Base-by-base conservation (phyloP, 176 grass and related monocot genomes). In the Bothriochloa decipiens region DNA sequence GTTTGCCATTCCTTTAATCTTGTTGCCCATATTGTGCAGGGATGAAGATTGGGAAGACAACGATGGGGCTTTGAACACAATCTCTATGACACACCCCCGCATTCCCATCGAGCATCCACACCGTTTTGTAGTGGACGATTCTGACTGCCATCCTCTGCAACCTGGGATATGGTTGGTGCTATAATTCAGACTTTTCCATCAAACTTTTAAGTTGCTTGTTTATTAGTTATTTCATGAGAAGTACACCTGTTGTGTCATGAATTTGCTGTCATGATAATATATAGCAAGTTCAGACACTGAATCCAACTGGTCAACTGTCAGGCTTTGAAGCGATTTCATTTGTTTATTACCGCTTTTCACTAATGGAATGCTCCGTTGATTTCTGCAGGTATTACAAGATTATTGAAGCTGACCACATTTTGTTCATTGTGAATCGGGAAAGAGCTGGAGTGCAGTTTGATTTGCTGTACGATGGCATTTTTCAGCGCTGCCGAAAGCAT, bases 31-130 rank as follows among this genome's bases (percentile, higher is more conserved):
- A 71, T 11, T 85, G 75, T 41, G 20, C 39, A 99, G 96, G 78
- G 96, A 99, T 91, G 96, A 99, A 84, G 96, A 99, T 77, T 99
- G 96, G 93, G 96, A 96, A 91, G 90, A 96, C 55, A 99, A 99
- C 66, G 96, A 99, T 80, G 96, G 93, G 66, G 96, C 96, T 72
- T 89, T 99, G 60, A 99, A 94, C 76, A 96, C 93, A 45, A 92
- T 96, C 72, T 99, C 96, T 39, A 99, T 96, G 96, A 96, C 96
- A 0, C 84, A 96, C 55, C 96, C 96, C 40, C 86, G 93, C 74
- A 77, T 96, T 74, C 96, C 96, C 7, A 5, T 84, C 41, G 91
- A 96, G 81, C 96, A 99, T 75, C 96, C 93, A 64, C 92, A 88
- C 84, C 76, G 50, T 87, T 62, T 91, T 77, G 89, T 99, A 29